Conservation (phyloP, 768 basidiomycete species). For the Infundibulicybe gibba region DNA sequence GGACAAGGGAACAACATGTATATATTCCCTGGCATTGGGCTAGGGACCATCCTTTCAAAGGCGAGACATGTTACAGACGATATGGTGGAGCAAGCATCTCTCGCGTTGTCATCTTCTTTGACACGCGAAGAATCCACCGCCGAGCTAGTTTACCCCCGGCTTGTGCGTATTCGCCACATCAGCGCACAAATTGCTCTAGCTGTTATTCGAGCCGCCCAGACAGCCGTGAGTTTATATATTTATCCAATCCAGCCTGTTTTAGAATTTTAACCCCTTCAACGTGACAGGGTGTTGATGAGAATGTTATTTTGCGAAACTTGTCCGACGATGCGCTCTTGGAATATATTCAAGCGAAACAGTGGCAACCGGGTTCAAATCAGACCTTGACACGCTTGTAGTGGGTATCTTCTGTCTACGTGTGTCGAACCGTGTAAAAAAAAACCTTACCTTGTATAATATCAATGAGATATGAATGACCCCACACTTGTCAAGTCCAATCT, state of each 20-base stretch:
- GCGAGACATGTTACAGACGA: conserved; percentile 57
- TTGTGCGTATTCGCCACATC: conserved; percentile 63
- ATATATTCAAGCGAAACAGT: conserved; percentile 54
- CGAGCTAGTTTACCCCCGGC: conserved; percentile 65
- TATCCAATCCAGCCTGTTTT: background rate
- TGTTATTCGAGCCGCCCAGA: conserved; percentile 64
- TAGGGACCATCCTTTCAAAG: conserved; percentile 58
- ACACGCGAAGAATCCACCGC: conserved; percentile 49
- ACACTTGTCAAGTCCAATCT: background rate
- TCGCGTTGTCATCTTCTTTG: conserved; percentile 57
- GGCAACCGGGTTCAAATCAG: conserved; percentile 37
- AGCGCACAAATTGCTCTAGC: conserved; percentile 57
- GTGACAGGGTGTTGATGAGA: conserved; percentile 40
- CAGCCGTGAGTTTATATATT: conserved; percentile 39
- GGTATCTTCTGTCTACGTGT: too few species aligned
- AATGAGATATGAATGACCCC: conserved; percentile 4
- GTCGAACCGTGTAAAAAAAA: conserved; percentile 13
- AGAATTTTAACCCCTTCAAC: background rate
- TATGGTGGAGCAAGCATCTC: conserved; percentile 67
- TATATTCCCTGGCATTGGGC: conserved; percentile 59
- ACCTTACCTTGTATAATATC: conserved; percentile 1
- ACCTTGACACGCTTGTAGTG: too few species aligned
- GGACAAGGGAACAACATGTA: conserved; percentile 86
- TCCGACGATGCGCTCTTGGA: conserved; percentile 43
- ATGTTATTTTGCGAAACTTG: conserved; percentile 41